Base-by-base conservation (phyloP, 208 protist species). In the Trypanosoma vivax region DNA sequence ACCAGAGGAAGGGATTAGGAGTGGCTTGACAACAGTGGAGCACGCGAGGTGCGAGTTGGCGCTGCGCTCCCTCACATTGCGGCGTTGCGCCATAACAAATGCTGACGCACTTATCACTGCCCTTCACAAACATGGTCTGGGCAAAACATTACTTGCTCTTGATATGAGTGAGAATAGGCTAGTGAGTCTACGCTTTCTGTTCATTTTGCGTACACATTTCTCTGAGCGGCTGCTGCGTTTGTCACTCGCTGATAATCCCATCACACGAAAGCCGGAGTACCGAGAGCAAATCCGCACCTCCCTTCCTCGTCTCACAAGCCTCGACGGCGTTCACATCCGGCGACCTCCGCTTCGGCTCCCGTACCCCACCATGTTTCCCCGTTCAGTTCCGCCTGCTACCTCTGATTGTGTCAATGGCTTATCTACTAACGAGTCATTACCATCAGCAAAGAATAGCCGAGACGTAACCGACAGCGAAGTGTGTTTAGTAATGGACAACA, bases 261-360 rank as follows among this genome's bases (percentile, higher is more conserved):
- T 93, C 52, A 93, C 86, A 3, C 72, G 68, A 23, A 93, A 93
- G 63, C 86, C 86, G 3, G 81, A 90, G 51, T 93, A 93, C 54
- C 73, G 82, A 48, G 86, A 88, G 50, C 86, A 93, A 60, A 79
- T 93, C 28, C 79, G 86, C 6, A 51, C 50, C 23, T 85, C 72
- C 5, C 69, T 93, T n/a, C 86, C 86, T 1, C 65, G 61, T 42
- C 72, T 93, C 24, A 86, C 75, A 10, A 83, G 75, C 23, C 66
- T 93, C 5, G 86, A 93, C 43, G 82, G 86, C 1, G 70, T 66
- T 60, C 59, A 73, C 1, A 90, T 93, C 30, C 86, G 86, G 21
- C 78, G 79, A 0, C 77, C 86, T 16, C 79, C 82, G 40, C 70
- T 93, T 38, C 59, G 55, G 13, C 45, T 88, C 34, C 81, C 82